Evolutionary conservation across 345 rosid genomes (phyloP).

Genomic region (Citrus cavaleriei): DNA sequence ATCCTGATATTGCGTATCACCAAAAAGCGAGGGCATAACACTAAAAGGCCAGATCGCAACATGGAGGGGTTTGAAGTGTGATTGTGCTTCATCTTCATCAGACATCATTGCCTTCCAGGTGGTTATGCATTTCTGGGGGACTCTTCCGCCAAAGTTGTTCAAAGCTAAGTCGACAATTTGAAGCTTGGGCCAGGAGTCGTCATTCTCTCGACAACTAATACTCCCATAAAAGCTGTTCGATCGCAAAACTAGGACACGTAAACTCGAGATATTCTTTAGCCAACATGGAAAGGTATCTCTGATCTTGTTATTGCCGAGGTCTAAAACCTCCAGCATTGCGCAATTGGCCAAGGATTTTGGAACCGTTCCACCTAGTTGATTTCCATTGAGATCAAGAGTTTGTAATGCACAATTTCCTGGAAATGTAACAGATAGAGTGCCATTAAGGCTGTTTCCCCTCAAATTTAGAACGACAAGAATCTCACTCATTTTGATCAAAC

Average conservation of each 20-base stretch:
- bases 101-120: conserved; percentile 44
- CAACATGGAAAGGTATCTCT: conserved; percentile 36
- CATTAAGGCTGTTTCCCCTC: conserved; percentile 18
- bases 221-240: conserved; percentile 37
- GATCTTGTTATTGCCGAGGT: conserved; percentile 37
- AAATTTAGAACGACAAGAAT: conserved; percentile 31
- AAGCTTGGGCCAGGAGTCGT: conserved; percentile 22
- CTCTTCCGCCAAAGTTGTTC: conserved; percentile 20
- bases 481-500: neutral
- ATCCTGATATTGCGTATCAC: no score
- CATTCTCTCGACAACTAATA: conserved; percentile 19
- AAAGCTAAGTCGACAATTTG: conserved; percentile 47
- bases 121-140: conserved; percentile 11
- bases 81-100: neutral
- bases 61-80: no score
- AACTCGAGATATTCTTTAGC: conserved; percentile 18
- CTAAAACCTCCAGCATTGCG: conserved; percentile 30
- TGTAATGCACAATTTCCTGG: neutral
- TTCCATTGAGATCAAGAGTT: conserved; percentile 28
- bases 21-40: no score
- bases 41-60: no score
- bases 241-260: conserved; percentile 45
- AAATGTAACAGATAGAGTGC: conserved; percentile 15
- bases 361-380: conserved; percentile 27
- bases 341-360: conserved; percentile 39